Base-by-base conservation (phyloP, 2,329 filamentous ascomycete species). In the Penicillium concentricum region DNA sequence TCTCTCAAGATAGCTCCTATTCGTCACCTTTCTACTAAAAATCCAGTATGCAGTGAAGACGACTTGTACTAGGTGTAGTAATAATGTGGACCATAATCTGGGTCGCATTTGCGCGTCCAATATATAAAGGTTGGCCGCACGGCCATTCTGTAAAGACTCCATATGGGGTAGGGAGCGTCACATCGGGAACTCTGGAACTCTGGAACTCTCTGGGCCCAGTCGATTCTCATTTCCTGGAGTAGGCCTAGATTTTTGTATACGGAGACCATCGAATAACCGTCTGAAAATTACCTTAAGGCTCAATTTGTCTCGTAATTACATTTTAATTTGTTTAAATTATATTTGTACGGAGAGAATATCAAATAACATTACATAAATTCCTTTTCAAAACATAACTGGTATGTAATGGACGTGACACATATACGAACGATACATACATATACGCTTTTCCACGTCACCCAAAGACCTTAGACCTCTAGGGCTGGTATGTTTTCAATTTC, bases 71-170 rank as follows among this genome's bases (percentile, higher is more conserved):
- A 2, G 2, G 3, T 30, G 10, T 30, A 12, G 28, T 12, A 30
- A 30, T 9, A 34, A 26, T 26, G 15, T 10, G 13, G n/a, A 44
- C 12, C 12, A 32, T 26, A 43, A 52, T 58, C 41, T 43, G 24
- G 47, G 26, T 55, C 41, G 35, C 39, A 55, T 51, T 51, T 26
- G 51, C 18, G 57, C 60, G 54, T 60, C 56, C 60, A 59, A 54
- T 56, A 58, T 60, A 56, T 56, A 53, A 59, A 52, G 43, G 49
- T 54, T 52, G 49, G 39, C 46, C 49, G 54, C 42, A 54, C 47
- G 53, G 46, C 12, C 45, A 38, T 50, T 37, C 24, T 37, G 50
- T 44, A 46, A 51, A 56, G 41, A 42, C 41, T 51, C 39, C 42
- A 46, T 51, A 57, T 59, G 57, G 57, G 54, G 53, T 52, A 44